A percentile compares a stretch with the other conserved stretches of the same genome.
Evolutionary conservation across 805 yeast genomes (phyloP).

Genomic region (Candida anglica): DNA sequence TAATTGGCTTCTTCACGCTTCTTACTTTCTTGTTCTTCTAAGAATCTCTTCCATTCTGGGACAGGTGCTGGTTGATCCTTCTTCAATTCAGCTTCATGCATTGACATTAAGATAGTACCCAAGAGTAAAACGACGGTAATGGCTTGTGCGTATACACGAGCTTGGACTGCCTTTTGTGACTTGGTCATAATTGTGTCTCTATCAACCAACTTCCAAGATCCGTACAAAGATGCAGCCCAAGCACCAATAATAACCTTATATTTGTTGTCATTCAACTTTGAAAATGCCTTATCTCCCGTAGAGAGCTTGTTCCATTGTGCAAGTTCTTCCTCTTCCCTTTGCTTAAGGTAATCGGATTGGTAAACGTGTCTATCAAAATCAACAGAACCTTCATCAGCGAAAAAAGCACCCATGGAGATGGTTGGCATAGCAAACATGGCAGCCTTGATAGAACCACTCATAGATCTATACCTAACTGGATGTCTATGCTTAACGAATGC

Average conservation of each 20-base stretch:
- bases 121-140: constrained; percentile 67
- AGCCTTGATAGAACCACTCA: constrained; percentile 42
- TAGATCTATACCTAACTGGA: constrained; percentile 45
- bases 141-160: constrained; percentile 89
- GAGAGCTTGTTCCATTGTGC: constrained; percentile 51
- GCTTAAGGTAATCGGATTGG: constrained; percentile 41
- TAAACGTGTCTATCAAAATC: constrained; percentile 61
- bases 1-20: no score
- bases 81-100: constrained; percentile 58
- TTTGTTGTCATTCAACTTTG: constrained; percentile 50
- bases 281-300: constrained; percentile 45
- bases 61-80: constrained; percentile 28
- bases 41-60: constrained; percentile 33
- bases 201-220: constrained; percentile 72
- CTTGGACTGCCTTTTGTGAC: constrained; percentile 80
- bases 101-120: constrained; percentile 63
- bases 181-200: constrained; percentile 70
- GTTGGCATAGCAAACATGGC: constrained; percentile 70
- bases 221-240: constrained; percentile 80
- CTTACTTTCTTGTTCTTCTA: constrained; percentile 23
- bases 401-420: constrained; percentile 54
- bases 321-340: constrained; percentile 41
- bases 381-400: constrained; percentile 69
- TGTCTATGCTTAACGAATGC: constrained; percentile 29
- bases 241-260: constrained; percentile 65